Evolutionary conservation across 2,329 filamentous ascomycete species (phyloP), one percentile per base, ranked within the genome.

Genomic region (Dactylellina parvicollis): DNA sequence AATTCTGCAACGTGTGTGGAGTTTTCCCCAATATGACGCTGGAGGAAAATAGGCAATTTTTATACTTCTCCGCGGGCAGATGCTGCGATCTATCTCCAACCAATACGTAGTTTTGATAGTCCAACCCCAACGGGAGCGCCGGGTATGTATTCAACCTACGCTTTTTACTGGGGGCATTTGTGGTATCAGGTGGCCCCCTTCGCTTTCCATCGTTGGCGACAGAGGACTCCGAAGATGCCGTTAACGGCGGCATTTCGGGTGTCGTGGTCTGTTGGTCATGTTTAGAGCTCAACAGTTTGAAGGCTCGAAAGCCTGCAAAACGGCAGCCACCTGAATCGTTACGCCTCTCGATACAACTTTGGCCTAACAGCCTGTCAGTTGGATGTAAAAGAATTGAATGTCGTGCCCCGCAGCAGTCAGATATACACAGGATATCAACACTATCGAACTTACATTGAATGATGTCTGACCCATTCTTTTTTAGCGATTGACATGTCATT

Each of bases 261-360:
- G 34, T 12, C 34, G 28, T 38, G 18, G 18, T 16, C 16, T 26
- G 1, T 18, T 44, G 42, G 4, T 40, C 36, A 1, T 64, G 44
- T 4, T 50, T 28, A 1, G 50, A 34, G 12, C 54, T 40, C 10
- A 59, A n/a, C 7, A 65, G 30, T 20, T 49, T 75, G 44, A 78
- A 78, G 9, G 61, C 71, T 2, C 77, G 66, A 34, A 76, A 59
- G 3, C 56, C 46, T 30, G 70, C 44, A 24, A 77, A 77, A 3
- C 77, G 66, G 38, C 77, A 78, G 4, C 56, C 49, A 20, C 77
- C 77, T 8, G 50, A 54, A 30, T 66, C 55, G 10, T 72, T 59
- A 24, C 75, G 75, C 46, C 74, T 75, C 32, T 76, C 75, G 34
- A 76, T 77, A 40, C 77, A 78, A 30, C 72, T 76, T 47, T 72